These are phyloP conservation scores for Arbutus unedo DNA, from an alignment of 148 eudicot genomes.

Conservation along the genomic window DNA sequence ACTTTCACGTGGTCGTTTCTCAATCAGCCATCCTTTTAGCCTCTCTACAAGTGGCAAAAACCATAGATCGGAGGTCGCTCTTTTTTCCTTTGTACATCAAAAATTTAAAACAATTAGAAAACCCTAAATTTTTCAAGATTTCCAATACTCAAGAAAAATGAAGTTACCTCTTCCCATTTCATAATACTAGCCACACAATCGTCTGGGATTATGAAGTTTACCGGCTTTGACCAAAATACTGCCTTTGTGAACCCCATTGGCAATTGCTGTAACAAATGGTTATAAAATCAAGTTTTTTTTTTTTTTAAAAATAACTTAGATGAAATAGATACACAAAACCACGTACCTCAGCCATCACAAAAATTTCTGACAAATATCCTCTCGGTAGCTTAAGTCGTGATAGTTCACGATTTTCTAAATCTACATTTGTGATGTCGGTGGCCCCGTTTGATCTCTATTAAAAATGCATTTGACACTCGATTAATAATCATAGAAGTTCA, in stretches of 20 bases:
- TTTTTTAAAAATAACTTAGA: neutral
- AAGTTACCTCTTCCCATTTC: neutral
- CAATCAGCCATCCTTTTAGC: neutral
- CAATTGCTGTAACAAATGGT: neutral
- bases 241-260: neutral
- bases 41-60: neutral
- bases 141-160: neutral
- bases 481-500: too few species aligned
- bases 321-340: neutral
- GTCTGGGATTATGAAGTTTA: neutral
- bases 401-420: too few species aligned
- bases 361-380: neutral
- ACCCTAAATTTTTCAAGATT: neutral
- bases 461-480: too few species aligned
- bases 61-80: too few species aligned
- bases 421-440: too few species aligned
- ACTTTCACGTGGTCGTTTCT: neutral
- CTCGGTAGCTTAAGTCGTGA: neutral
- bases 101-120: neutral
- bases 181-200: neutral
- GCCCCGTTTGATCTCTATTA: too few species aligned
- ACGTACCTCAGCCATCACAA: neutral
- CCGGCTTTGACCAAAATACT: neutral
- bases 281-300: too few species aligned
- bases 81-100: neutral